Percentiles rank a stretch among this genome's conserved stretches.
Evolutionary conservation across 2,329 filamentous ascomycete species (phyloP).

Genomic region (Alternaria sp.): DNA sequence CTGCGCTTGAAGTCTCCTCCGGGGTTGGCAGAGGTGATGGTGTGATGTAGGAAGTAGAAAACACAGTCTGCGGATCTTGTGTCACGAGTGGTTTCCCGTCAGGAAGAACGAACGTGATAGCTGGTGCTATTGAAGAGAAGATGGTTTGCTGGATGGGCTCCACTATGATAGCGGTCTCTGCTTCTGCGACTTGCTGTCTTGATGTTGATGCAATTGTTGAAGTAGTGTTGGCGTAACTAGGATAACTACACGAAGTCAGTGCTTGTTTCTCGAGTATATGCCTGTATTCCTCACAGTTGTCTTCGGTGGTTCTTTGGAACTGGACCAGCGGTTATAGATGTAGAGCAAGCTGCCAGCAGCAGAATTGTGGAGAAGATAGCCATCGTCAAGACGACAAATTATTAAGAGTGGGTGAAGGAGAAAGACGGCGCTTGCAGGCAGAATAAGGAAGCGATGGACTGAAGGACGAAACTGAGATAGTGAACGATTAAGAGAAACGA

Average conservation of each 20-base stretch:
- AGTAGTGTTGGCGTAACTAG: slow-evolving; percentile 34
- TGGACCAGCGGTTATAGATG: slow-evolving; percentile 39
- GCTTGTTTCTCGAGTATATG: neutral
- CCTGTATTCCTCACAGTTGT: slow-evolving; percentile 33
- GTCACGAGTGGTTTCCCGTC: slow-evolving; percentile 42
- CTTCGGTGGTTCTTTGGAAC: slow-evolving; percentile 37
- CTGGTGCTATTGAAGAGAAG: slow-evolving; percentile 32
- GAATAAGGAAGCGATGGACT: slow-evolving; percentile 17
- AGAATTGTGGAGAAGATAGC: slow-evolving; percentile 27
- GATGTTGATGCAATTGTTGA: slow-evolving; percentile 8
- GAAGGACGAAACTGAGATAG: slow-evolving; percentile 25
- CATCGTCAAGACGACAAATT: slow-evolving; percentile 31
- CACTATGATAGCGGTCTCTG: slow-evolving; percentile 42
- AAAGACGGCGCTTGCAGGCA: slow-evolving; percentile 16
- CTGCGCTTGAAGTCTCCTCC: slow-evolving; percentile 17
- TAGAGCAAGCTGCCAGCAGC: slow-evolving; percentile 49
- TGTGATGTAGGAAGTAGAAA: slow-evolving; percentile 41
- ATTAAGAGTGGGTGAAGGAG: slow-evolving; percentile 20
- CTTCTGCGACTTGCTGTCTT: slow-evolving; percentile 23
- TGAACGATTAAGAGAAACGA: slow-evolving; percentile 42
- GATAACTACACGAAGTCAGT: slow-evolving; percentile 30
- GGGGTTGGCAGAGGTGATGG: slow-evolving; percentile 23
- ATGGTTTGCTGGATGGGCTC: slow-evolving; percentile 40
- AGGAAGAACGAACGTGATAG: slow-evolving; percentile 42
- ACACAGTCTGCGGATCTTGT: slow-evolving; percentile 32